Evolutionary conservation across 352 stramenopile genomes (phyloP), one percentile per base, ranked within the genome.

Genomic region (Phytophthora gonapodyides): DNA sequence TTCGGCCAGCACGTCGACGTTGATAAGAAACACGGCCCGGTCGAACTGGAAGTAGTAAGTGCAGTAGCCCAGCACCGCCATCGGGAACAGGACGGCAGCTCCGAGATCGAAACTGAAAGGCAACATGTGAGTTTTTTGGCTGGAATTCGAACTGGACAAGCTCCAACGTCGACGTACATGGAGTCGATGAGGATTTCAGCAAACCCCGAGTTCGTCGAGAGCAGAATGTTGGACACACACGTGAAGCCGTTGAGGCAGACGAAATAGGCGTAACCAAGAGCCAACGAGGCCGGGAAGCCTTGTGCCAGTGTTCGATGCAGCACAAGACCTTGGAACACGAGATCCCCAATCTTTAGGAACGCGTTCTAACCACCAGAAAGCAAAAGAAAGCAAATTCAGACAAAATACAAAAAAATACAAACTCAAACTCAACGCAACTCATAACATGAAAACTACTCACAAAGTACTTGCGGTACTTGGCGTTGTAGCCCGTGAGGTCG

Each of bases 131-230:
- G 21, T 15, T 31, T 31, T 31, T 31, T 9, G 27, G 27, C 27
- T 31, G 8, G 27, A 31, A 30, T 3, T 31, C 27, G 27, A 31
- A 7, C 27, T 31, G 27, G 27, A 31, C 19, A 38, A 40, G 12
- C 27, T 31, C 44, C 30, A 6, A 9, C 19, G n/a, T 36, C n/a
- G 40, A 54, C 47, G 41, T 66, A 66, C 34, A 70, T 47, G 13
- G 60, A 73, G 48, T 76, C 64, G 2, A 76, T 52, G 6, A 80
- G 49, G 7, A 80, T 37, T 36, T 80, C 64, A 5, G 27, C 34
- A 37, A 76, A 75, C 6, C 56, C 60, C 3, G 67, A 75, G 17
- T 74, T 58, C 6, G 33, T 64, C 2, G 35, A n/a, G 1, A 40
- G 31, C 0, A 78, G 8, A 21, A 78, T 58, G 19, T 64, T 66